Conservation (phyloP, 805 yeast species). For the Candida berthetii region DNA sequence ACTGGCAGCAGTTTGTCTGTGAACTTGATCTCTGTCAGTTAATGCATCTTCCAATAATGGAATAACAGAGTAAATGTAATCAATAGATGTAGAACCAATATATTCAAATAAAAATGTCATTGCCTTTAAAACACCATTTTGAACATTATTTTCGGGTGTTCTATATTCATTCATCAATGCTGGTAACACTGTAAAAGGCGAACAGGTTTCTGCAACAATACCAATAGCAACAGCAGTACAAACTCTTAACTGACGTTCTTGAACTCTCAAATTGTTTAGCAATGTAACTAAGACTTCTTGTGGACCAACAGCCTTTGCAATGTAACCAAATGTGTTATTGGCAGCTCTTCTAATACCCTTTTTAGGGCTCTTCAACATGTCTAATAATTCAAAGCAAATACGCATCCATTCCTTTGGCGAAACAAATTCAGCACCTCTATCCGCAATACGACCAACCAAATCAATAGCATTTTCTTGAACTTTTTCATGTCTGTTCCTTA, state of each 20-base stretch:
- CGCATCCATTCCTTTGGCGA: conserved; percentile 98
- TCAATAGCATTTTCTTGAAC: conserved; percentile 82
- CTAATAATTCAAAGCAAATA: conserved; percentile 84
- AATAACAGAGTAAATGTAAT: conserved; percentile 73
- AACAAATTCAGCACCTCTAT: conserved; percentile 70
- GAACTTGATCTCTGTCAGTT: conserved; percentile 86
- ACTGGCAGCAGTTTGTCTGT: conserved; percentile 91
- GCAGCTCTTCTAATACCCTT: conserved; percentile 79
- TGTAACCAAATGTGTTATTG: conserved; percentile 83
- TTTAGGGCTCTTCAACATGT: conserved; percentile 76
- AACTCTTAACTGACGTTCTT: conserved; percentile 93
- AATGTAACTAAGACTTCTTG: conserved; percentile 86
- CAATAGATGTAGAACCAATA: conserved; percentile 71
- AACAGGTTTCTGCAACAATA: conserved; percentile 88
- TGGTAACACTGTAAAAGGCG: conserved; percentile 90
- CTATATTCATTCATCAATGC: conserved; percentile 94
- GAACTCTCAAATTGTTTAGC: conserved; percentile 79
- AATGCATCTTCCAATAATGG: conserved; percentile 86
- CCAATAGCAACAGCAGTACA: conserved; percentile 98
- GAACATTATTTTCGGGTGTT: conserved; percentile 88
- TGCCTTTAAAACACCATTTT: conserved; percentile 91
- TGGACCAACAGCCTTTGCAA: conserved; percentile 92
- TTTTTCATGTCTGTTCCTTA: conserved; percentile 82
- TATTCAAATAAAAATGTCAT: conserved; percentile 90
- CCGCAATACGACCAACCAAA: conserved; percentile 79